Conservation (phyloP, 805 yeast species). For the Saccharomyces jurei region DNA sequence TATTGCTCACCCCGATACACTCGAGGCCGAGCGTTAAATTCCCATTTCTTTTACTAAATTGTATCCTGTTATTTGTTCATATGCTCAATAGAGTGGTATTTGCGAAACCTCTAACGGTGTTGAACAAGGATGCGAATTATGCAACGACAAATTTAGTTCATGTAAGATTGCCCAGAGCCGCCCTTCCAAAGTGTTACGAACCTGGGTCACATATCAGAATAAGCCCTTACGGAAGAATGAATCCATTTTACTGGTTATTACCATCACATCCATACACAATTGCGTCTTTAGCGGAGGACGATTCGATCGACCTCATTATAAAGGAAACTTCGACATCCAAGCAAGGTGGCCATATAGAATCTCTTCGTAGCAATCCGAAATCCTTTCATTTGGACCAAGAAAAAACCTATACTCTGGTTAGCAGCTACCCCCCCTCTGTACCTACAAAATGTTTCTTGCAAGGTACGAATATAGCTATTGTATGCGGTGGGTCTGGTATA, state of each 20-base stretch:
- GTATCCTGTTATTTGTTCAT: constrained; percentile 11
- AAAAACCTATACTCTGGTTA: constrained; percentile 33
- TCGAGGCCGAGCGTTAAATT: constrained; percentile 61
- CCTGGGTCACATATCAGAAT: constrained; percentile 58
- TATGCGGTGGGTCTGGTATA: constrained; percentile 71
- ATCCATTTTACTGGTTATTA: constrained; percentile 39
- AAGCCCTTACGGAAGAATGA: constrained; percentile 29
- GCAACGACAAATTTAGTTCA: constrained; percentile 17
- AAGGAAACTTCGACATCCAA: constrained; percentile 26
- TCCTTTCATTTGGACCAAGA: constrained; percentile 30
- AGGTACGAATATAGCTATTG: constrained; percentile 43
- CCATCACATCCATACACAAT: constrained; percentile 68
- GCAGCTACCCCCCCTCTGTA: constrained; percentile 38
- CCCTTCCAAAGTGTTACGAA: constrained; percentile 24
- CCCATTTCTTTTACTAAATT: constrained; percentile 24
- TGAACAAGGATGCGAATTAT: constrained; percentile 5
- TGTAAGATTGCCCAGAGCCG: constrained; percentile 21
- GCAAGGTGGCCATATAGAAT: background rate
- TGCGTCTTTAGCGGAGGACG: constrained; percentile 38
- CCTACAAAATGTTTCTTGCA: constrained; percentile 38
- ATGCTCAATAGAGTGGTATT: background rate
- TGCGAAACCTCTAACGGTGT: constrained; percentile 1
- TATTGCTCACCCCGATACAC: constrained; percentile 45
- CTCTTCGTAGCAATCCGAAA: constrained; percentile 6
- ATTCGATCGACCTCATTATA: constrained; percentile 37